A percentile compares a stretch with the other conserved stretches of the same genome.
Evolutionary conservation across 805 yeast species (phyloP).

Genomic region (Yarrowia sp.): DNA sequence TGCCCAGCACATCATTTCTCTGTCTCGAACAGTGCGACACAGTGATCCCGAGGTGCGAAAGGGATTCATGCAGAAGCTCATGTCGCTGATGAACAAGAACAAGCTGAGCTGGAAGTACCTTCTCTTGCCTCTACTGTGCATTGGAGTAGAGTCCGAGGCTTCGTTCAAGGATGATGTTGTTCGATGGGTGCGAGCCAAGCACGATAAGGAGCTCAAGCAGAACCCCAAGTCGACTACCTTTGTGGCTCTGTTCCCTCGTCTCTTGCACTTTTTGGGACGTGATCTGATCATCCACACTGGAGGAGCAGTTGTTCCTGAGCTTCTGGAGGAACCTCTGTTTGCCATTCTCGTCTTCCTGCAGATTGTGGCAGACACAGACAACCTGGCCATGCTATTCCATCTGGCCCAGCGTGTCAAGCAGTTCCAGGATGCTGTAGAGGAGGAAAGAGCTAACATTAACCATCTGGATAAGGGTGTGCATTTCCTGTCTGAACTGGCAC

Average conservation of each 20-base stretch:
- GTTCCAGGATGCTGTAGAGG: slow-evolving; percentile 62
- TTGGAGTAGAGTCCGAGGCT: slow-evolving; percentile 75
- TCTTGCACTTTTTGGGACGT: slow-evolving; percentile 75
- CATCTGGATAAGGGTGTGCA: slow-evolving; percentile 53
- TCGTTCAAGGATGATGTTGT: slow-evolving; percentile 58
- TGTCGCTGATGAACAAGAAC: slow-evolving; percentile 20
- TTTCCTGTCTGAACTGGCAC: slow-evolving; percentile 74
- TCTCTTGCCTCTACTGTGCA: slow-evolving; percentile 67
- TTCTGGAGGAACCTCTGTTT: slow-evolving; percentile 57
- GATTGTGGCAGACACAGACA: slow-evolving; percentile 66
- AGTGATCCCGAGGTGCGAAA: slow-evolving; percentile 19
- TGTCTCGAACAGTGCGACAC: slow-evolving; percentile 30
- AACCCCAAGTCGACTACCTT: slow-evolving; percentile 56
- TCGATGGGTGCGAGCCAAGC: slow-evolving; percentile 76
- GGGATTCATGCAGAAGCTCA: slow-evolving; percentile 29
- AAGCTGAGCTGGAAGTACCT: slow-evolving; percentile 68
- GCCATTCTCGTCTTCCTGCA: slow-evolving; percentile 68
- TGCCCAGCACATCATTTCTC: slow-evolving; percentile 54
- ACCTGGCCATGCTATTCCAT: slow-evolving; percentile 75
- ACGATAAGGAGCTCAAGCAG: slow-evolving; percentile 48
- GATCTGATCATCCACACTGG: slow-evolving; percentile 57
- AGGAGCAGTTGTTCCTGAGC: slow-evolving; percentile 42
- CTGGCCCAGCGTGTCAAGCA: slow-evolving; percentile 81
- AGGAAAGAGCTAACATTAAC: slow-evolving; percentile 47
- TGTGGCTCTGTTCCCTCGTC: slow-evolving; percentile 71